Evolutionary conservation across 2,329 filamentous ascomycete species (phyloP).

Genomic region (Clonostachys rosea): DNA sequence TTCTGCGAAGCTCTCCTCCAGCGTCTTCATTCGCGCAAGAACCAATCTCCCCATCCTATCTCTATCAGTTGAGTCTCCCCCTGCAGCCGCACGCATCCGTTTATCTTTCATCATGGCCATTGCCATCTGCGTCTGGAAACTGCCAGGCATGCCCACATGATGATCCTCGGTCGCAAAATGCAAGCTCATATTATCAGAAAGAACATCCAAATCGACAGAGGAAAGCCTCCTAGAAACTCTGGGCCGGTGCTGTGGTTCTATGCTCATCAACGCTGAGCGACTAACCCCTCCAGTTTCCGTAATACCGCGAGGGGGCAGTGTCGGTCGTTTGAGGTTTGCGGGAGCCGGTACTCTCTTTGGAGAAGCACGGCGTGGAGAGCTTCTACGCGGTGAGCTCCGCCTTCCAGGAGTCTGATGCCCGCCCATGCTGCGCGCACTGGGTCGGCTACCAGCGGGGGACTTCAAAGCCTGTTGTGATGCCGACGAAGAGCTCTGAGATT

Average conservation of each 20-base stretch:
- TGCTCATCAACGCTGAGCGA: slow-evolving; percentile 42
- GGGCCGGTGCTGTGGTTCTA: slow-evolving; percentile 38
- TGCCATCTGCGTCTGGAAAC: slow-evolving; percentile 78
- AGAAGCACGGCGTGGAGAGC: slow-evolving; percentile 37
- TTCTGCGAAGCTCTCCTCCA: slow-evolving; percentile 87
- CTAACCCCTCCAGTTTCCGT: slow-evolving; percentile 26
- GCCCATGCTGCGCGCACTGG: slow-evolving; percentile 19
- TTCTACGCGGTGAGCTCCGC: slow-evolving; percentile 16
- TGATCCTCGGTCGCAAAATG: slow-evolving; percentile 49
- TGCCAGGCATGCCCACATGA: slow-evolving; percentile 62
- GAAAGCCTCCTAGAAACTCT: slow-evolving; percentile 40
- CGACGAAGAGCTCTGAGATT: slow-evolving; percentile 32
- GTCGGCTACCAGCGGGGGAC: slow-evolving; percentile 15
- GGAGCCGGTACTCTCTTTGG: too few species aligned
- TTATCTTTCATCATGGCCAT: slow-evolving; percentile 59
- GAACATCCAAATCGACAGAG: slow-evolving; percentile 68
- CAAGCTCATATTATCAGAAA: slow-evolving; percentile 64
- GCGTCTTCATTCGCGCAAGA: slow-evolving; percentile 83
- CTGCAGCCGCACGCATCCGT: slow-evolving; percentile 42
- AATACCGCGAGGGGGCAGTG: slow-evolving; percentile 37
- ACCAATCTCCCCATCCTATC: slow-evolving; percentile 78
- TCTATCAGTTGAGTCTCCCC: slow-evolving; percentile 34
- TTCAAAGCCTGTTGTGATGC: slow-evolving; percentile 25
- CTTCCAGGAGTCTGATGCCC: slow-evolving; percentile 5
- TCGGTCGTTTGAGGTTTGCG: slow-evolving; percentile 35